Conservation (phyloP, 2,329 filamentous ascomycete species). For the Colletotrichum sp. region DNA sequence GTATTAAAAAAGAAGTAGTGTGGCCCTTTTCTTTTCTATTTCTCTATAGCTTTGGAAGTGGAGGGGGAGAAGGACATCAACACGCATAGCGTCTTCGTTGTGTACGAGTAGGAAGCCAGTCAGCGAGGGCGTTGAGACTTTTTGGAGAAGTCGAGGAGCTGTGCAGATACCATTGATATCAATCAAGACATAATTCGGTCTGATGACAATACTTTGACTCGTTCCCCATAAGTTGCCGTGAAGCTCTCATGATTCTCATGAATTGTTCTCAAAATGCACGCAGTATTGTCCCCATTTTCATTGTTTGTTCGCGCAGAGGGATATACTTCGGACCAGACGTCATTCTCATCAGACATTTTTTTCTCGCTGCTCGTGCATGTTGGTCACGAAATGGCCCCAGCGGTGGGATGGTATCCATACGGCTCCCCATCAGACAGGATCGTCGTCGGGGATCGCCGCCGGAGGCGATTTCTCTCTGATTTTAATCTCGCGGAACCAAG, state of each 20-base stretch:
- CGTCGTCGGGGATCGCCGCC: not conserved
- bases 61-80: not conserved
- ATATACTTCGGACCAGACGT: not conserved
- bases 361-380: not conserved
- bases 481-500: not conserved
- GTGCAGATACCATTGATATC: constrained; percentile 16
- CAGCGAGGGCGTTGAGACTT: constrained; percentile 7
- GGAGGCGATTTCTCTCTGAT: not conserved
- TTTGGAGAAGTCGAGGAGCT: not conserved
- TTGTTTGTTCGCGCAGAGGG: not conserved
- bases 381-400: not conserved
- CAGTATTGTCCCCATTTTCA: not conserved
- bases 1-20: constrained; percentile 25
- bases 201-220: not conserved
- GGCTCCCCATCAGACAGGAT: not conserved
- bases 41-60: not conserved
- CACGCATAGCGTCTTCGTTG: constrained; percentile 12
- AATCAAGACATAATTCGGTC: constrained; percentile 8
- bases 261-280: not conserved
- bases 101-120: not conserved
- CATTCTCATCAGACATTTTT: not conserved
- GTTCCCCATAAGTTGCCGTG: not conserved
- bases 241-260: not conserved
- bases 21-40: not conserved
- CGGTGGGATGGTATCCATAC: not conserved